Conservation (phyloP, 371 early-diverging fungal species). For the Mucor circinelloides region DNA sequence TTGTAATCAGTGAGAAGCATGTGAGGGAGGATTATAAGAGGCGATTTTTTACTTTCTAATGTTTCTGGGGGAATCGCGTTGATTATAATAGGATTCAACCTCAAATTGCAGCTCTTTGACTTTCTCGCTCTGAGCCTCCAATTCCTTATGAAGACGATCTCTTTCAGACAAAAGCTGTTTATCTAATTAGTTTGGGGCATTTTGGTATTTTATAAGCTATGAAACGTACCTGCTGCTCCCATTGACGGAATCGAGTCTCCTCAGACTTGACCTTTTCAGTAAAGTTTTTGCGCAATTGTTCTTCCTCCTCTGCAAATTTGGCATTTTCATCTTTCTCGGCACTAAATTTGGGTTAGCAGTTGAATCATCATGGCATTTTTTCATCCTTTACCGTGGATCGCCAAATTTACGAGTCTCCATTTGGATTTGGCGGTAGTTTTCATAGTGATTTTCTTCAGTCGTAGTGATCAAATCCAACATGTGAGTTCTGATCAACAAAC, state of each 20-base stretch:
- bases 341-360: slow-evolving; percentile 43
- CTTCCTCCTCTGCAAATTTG: slow-evolving; percentile 95
- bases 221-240: slow-evolving; percentile 86
- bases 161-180: slow-evolving; percentile 88
- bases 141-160: slow-evolving; percentile 94
- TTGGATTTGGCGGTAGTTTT: slow-evolving; percentile 82
- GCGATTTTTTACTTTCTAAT: slow-evolving; percentile 35
- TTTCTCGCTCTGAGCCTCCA: slow-evolving; percentile 88
- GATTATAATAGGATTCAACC: slow-evolving; percentile 55
- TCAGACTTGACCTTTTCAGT: slow-evolving; percentile 94
- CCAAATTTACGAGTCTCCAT: slow-evolving; percentile 85
- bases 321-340: slow-evolving; percentile 77
- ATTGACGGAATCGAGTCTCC: slow-evolving; percentile 92
- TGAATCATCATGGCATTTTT: background rate
- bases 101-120: slow-evolving; percentile 91
- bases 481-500: slow-evolving; percentile 90
- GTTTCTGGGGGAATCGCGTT: slow-evolving; percentile 36
- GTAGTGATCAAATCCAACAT: slow-evolving; percentile 92
- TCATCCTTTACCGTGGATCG: slow-evolving; percentile 61
- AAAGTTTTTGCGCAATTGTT: slow-evolving; percentile 85
- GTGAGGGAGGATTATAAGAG: background rate
- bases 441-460: slow-evolving; percentile 93
- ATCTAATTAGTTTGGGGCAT: background rate
- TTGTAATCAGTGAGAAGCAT: background rate
- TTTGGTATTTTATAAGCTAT: background rate